Evolutionary conservation across 2,329 filamentous ascomycete species (phyloP), one percentile per base, ranked within the genome.

Genomic region (Didymellaceae sp.): DNA sequence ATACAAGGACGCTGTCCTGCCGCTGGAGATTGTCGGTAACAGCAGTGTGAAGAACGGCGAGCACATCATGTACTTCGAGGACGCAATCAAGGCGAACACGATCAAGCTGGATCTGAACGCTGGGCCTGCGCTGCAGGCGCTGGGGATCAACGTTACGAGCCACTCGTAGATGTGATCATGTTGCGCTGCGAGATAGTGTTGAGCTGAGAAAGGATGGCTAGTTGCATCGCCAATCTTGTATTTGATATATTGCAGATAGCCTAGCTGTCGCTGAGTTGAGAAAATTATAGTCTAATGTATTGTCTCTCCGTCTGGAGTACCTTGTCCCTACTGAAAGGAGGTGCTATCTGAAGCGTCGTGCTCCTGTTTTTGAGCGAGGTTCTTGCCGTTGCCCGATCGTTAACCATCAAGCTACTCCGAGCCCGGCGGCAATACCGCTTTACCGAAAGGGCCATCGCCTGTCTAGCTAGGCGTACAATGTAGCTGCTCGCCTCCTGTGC

Each of bases 1-100:
- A 63, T 88, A 85, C 74, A 74, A 79, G 46, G 75, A 77, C 42
- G 80, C 80, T 34, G 67, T 82, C 2, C 63, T 88, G 1, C 80
- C 83, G 35, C 77, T 88, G 59, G 66, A 78, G 46, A 77, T 87
- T 47, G 67, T 74, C 6, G 84, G 84, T 43, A 77, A 78, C 46
- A 72, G 75, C 22, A 84, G 84, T 52, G 59, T 74, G 34, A 80
- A 81, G 67, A 80, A 81, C 66, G 56, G 64, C 55, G 82, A 80
- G 64, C 69, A 77, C 35, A 71, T 88, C 43, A 66, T 71, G 28
- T 87, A 86, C 71, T 85, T 82, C 53, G 75, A 78, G 51, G 74
- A 80, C 14, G 82, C 83, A 17, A 78, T 88, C 20, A 74, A 73
- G 52, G 73, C 76, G 34, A 77, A 74, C 52, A 80, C 80, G 54